Conservation (phyloP, 352 stramenopile species). For the Elongisporangium prolatum region DNA sequence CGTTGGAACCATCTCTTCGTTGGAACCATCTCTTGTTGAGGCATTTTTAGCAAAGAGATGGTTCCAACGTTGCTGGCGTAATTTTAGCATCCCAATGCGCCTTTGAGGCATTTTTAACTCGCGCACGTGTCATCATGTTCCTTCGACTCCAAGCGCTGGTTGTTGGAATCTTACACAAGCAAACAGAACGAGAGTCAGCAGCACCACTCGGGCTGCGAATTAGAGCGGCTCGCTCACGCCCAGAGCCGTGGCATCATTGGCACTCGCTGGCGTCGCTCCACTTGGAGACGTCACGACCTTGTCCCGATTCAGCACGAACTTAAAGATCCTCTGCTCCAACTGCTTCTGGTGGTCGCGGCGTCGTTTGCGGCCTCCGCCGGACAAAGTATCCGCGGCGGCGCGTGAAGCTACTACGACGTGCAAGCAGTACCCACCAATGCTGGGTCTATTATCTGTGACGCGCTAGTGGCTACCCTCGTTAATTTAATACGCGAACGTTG, state of each 20-base stretch:
- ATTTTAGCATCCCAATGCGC: too few relatives aligned
- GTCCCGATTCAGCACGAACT: conserved; percentile 34
- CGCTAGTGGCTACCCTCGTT: too few relatives aligned
- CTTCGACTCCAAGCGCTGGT: not conserved
- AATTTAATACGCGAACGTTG: too few relatives aligned
- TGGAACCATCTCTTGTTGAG: too few relatives aligned
- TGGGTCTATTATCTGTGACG: too few relatives aligned
- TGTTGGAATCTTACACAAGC: not conserved
- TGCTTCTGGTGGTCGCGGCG: not conserved
- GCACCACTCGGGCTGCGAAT: not conserved
- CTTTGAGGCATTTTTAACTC: not conserved
- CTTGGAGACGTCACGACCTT: not conserved
- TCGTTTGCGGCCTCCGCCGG: not conserved
- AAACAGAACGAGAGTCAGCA: not conserved
- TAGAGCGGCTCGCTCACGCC: not conserved
- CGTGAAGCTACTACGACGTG: not conserved
- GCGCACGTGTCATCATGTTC: not conserved
- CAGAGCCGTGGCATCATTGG: not conserved
- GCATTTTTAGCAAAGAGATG: too few relatives aligned
- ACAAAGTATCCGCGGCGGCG: not conserved
- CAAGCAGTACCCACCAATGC: too few relatives aligned
- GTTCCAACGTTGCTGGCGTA: too few relatives aligned
- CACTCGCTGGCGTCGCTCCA: not conserved
- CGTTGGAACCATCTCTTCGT: too few relatives aligned
- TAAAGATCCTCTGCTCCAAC: not conserved